A percentile compares a stretch with the other conserved stretches of the same genome.
phyloP scores from a whole-genome alignment of 306 rosid species.

The Vigna mungo region DNA sequence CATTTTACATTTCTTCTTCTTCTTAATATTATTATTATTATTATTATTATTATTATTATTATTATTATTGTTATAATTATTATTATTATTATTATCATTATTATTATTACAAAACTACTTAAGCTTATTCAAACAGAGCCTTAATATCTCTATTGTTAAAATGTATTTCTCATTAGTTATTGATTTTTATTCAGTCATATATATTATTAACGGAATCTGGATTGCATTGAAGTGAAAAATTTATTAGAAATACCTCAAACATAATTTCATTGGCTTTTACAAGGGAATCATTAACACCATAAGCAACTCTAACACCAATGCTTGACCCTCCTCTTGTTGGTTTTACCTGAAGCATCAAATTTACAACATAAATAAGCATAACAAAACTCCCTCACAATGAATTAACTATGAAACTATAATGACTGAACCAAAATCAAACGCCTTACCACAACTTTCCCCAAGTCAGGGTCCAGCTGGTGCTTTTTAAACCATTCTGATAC shows the following conservation, averaged over 20 bases:
- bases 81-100: background rate
- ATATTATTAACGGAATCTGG: background rate
- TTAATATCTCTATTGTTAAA: constrained; percentile 30
- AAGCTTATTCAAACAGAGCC: background rate
- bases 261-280: constrained; percentile 74
- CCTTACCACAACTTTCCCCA: constrained; percentile 93
- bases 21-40: too few relatives aligned
- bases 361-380: constrained; percentile 21
- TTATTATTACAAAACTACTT: background rate
- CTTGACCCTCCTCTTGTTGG: constrained; percentile 96
- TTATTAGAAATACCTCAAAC: constrained; percentile 63
- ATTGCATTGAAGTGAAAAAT: constrained; percentile 30
- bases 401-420: constrained; percentile 24
- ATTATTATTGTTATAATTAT: too few relatives aligned
- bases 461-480: constrained; percentile 68
- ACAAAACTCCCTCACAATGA: constrained; percentile 29
- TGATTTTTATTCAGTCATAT: background rate
- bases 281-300: constrained; percentile 83
- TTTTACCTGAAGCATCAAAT: constrained; percentile 69
- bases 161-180: constrained; percentile 9
- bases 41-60: background rate
- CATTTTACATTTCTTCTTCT: background rate
- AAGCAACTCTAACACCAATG: constrained; percentile 91
- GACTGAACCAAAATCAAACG: constrained; percentile 46
- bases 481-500: constrained; percentile 78